These are phyloP conservation scores for Amaranthus tricolor DNA, from an alignment of 179 eudicot species.

Conservation along the genomic window DNA sequence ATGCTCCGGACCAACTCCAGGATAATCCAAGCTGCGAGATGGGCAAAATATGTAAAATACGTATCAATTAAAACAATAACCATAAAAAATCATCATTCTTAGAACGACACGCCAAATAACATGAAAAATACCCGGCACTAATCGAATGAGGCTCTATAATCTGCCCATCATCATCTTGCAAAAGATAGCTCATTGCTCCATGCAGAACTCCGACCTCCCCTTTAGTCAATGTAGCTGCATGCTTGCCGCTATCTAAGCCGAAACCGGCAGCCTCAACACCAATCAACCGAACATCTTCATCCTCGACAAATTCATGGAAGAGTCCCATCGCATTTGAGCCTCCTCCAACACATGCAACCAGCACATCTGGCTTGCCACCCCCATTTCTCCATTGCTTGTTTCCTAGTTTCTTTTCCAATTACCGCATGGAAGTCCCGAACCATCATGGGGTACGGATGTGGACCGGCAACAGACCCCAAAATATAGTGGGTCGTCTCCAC, in stretches of 20 bases:
- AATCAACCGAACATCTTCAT: slow-evolving; percentile 62
- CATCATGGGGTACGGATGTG: slow-evolving; percentile 89
- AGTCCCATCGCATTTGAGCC: slow-evolving; percentile 94
- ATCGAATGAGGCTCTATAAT: slow-evolving; percentile 70
- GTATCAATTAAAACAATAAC: neutral
- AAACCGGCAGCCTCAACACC: slow-evolving; percentile 86
- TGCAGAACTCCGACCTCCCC: slow-evolving; percentile 87
- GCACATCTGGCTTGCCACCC: slow-evolving; percentile 90
- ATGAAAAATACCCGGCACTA: slow-evolving; percentile 60
- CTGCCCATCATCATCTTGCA: slow-evolving; percentile 92
- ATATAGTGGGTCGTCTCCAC: slow-evolving; percentile 65
- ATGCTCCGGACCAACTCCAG: slow-evolving; percentile 99
- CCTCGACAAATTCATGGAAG: slow-evolving; percentile 77
- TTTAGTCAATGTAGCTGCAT: slow-evolving; percentile 64
- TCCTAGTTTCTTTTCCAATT: slow-evolving; percentile 84
- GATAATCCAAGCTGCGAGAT: slow-evolving; percentile 69
- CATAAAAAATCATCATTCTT: neutral
- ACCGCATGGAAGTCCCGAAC: slow-evolving; percentile 78
- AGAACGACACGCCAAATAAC: neutral
- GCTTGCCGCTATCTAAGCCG: slow-evolving; percentile 55
- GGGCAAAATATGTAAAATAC: neutral
- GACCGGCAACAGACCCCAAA: slow-evolving; percentile 73
- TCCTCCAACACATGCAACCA: slow-evolving; percentile 85
- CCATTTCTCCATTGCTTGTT: slow-evolving; percentile 89
- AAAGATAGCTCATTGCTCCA: slow-evolving; percentile 82